Evolutionary conservation across 2,329 filamentous ascomycete genomes (phyloP).

Genomic region (Canariomyces notabilis): DNA sequence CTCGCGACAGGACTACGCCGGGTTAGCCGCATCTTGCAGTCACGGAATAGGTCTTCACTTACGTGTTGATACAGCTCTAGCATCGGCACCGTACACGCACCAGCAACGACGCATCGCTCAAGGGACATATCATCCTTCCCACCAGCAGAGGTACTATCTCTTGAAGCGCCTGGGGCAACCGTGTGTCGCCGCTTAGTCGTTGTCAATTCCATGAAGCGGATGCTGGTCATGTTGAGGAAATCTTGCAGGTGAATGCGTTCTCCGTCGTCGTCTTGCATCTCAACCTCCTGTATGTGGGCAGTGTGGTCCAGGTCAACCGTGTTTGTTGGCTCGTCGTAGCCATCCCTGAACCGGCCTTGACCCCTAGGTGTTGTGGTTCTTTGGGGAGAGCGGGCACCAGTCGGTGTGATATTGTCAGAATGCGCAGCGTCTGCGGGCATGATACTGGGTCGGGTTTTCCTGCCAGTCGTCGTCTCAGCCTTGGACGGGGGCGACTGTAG

Average conservation of each 20-base stretch:
- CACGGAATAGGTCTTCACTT: conserved; percentile 30
- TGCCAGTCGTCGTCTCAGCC: conserved; percentile 60
- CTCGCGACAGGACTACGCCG: conserved; percentile 68
- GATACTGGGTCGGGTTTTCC: conserved; percentile 45
- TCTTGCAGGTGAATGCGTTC: conserved; percentile 78
- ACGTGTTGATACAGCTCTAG: conserved; percentile 90
- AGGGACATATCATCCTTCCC: conserved; percentile 53
- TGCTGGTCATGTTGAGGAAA: conserved; percentile 91
- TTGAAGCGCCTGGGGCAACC: conserved; percentile 52
- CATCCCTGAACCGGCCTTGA: conserved; percentile 51
- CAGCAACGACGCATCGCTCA: conserved; percentile 78
- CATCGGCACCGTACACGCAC: conserved; percentile 86
- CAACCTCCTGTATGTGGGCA: conserved; percentile 36
- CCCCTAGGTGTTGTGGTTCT: conserved; percentile 53
- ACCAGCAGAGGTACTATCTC: conserved; percentile 37
- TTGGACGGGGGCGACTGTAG: conserved; percentile 65
- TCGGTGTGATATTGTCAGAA: conserved; percentile 35
- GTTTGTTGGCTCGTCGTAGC: conserved; percentile 42
- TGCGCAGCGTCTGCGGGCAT: conserved; percentile 41
- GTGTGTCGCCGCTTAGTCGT: conserved; percentile 91
- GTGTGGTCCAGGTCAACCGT: conserved; percentile 42
- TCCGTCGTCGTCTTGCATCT: conserved; percentile 47
- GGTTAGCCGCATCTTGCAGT: background rate
- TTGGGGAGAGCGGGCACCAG: conserved; percentile 43
- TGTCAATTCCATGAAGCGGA: conserved; percentile 97